Percentiles rank a stretch among this genome's conserved stretches.
These are phyloP conservation scores for Leucaena leucocephala DNA, from an alignment of 306 rosid species.

Conservation along the genomic window DNA sequence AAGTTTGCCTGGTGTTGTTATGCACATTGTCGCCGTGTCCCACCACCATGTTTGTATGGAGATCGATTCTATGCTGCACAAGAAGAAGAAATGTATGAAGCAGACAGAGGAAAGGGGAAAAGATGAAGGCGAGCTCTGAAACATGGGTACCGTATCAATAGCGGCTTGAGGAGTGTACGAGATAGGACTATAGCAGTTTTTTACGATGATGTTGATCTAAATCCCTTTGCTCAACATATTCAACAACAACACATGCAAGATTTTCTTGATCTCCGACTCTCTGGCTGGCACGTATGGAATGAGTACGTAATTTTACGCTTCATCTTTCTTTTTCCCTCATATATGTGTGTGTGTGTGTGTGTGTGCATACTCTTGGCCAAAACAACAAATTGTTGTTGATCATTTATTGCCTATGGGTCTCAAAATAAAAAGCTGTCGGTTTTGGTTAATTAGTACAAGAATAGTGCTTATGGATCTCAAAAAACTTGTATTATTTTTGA, in stretches of 20 bases:
- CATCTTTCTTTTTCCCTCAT: background rate
- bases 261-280: background rate
- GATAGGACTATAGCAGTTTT: background rate
- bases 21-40: too few relatives aligned
- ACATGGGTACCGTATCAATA: accelerated
- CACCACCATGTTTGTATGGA: too few relatives aligned
- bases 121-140: background rate
- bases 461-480: too few relatives aligned
- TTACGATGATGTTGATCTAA: too few relatives aligned
- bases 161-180: accelerated
- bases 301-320: background rate
- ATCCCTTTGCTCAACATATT: background rate
- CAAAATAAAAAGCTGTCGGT: too few relatives aligned
- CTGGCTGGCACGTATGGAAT: background rate
- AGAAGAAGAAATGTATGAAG: too few relatives aligned
- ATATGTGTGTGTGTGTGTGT: too few relatives aligned
- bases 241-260: background rate
- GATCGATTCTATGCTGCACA: too few relatives aligned
- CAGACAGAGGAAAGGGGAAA: background rate
- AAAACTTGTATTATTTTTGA: too few relatives aligned
- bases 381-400: too few relatives aligned
- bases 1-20: too few relatives aligned
- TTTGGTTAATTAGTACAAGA: too few relatives aligned
- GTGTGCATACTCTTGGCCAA: background rate
- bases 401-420: background rate